Evolutionary conservation across 306 rosid genomes (phyloP).

Genomic region (Cucurbita maxima): DNA sequence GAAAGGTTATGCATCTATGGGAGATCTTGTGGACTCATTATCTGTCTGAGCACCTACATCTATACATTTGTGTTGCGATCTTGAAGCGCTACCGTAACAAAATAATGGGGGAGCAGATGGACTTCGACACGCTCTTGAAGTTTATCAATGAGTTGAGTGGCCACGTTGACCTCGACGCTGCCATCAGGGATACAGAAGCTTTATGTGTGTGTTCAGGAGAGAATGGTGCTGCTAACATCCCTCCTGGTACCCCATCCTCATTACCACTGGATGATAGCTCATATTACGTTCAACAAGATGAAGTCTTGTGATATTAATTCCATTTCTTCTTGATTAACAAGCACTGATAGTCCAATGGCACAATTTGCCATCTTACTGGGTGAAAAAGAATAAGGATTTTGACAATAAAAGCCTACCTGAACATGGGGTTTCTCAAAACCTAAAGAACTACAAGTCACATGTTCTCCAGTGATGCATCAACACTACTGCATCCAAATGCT

Average conservation of each 20-base stretch:
- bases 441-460: not conserved
- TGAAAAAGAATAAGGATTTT: conserved; percentile 2
- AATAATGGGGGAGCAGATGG: conserved; percentile 90
- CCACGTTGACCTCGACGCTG: conserved; percentile 61
- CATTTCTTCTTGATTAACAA: not conserved
- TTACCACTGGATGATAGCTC: conserved; percentile 61
- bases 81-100: conserved; percentile 65
- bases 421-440: not conserved
- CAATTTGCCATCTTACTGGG: not conserved
- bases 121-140: conserved; percentile 87
- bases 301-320: conserved; percentile 4
- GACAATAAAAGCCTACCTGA: not conserved
- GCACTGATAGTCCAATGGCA: not conserved
- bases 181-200: conserved; percentile 87
- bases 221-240: conserved; percentile 77
- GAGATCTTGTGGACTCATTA: conserved; percentile 91
- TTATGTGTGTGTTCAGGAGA: conserved; percentile 83
- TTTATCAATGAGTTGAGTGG: conserved; percentile 88
- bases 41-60: conserved; percentile 85
- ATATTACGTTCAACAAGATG: conserved; percentile 53
- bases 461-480: not conserved
- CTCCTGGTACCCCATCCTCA: conserved; percentile 98
- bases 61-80: conserved; percentile 75
- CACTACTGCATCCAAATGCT: conserved; percentile 20
- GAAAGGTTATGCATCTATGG: conserved; percentile 75